These are phyloP conservation scores for Mucor saturninus DNA, from an alignment of 371 early-diverging fungal genomes.

Conservation along the genomic window DNA sequence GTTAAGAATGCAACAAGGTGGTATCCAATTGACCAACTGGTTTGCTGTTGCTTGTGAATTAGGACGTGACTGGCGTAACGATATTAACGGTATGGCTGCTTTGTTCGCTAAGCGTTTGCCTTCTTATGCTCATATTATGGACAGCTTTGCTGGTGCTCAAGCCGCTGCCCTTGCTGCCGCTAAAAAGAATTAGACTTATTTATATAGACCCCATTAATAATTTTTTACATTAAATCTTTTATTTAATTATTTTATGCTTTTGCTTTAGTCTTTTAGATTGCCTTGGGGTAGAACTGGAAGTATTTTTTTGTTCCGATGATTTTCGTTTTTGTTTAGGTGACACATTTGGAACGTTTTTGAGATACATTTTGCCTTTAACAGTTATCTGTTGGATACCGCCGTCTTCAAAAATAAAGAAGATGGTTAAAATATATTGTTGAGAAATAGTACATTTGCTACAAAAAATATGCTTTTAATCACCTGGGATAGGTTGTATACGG, in stretches of 20 bases:
- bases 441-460: too few relatives aligned
- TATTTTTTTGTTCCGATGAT: neutral
- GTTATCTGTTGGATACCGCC: constrained; percentile 11
- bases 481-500: constrained; percentile 8
- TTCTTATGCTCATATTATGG: constrained; percentile 33
- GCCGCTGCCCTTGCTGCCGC: neutral
- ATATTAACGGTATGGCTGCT: constrained; percentile 28
- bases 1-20: constrained; percentile 35
- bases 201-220: too few relatives aligned
- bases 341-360: neutral
- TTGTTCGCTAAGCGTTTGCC: constrained; percentile 37
- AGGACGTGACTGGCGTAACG: constrained; percentile 35
- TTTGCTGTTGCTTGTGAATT: constrained; percentile 37
- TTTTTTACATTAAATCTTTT: too few relatives aligned
- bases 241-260: neutral
- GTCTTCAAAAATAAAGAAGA: neutral
- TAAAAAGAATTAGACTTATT: neutral
- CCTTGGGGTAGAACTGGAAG: neutral
- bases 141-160: constrained; percentile 30
- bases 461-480: neutral
- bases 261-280: too few relatives aligned
- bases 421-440: neutral
- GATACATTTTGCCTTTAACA: constrained; percentile 1
- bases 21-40: constrained; percentile 31
- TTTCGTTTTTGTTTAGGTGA: too few relatives aligned